A percentile compares a stretch with the other conserved stretches of the same genome.
Conservation (phyloP, 495 filamentous ascomycete species). For the Penicillium pulvis region DNA sequence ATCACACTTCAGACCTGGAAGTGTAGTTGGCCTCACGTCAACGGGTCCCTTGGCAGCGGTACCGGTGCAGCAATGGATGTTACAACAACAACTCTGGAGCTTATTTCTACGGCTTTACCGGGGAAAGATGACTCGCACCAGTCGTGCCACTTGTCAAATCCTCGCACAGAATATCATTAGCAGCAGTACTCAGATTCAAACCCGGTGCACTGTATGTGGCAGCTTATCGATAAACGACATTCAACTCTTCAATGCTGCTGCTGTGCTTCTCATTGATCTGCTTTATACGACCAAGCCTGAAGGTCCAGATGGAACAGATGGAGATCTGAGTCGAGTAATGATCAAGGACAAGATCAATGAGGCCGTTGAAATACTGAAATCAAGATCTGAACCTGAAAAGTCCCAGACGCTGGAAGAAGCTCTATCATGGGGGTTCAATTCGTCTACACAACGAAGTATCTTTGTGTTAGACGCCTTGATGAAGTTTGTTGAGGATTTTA, state of each 20-base stretch:
- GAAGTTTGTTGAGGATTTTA: conserved; percentile 19
- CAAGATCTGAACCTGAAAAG: conserved; percentile 1
- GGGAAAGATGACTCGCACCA: conserved; percentile 16
- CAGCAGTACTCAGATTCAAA: conserved; percentile 24
- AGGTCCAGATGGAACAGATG: conserved; percentile 5
- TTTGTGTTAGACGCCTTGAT: conserved; percentile 25
- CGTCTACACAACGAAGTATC: conserved; percentile 13
- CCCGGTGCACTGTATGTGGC: conserved; percentile 29
- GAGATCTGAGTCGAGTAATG: conserved; percentile 26
- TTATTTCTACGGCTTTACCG: conserved; percentile 32
- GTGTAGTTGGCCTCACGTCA: conserved; percentile 22
- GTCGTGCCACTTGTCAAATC: conserved; percentile 23
- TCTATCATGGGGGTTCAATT: no score
- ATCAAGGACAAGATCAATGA: conserved; percentile 28
- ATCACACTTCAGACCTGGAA: conserved; percentile 29
- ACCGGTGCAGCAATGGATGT: conserved; percentile 33
- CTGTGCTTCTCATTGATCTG: conserved; percentile 21
- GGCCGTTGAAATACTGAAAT: conserved; percentile 24
- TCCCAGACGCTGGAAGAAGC: neutral
- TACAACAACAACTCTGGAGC: conserved; percentile 38
- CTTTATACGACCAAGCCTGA: conserved; percentile 12
- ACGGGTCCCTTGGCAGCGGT: conserved; percentile 27
- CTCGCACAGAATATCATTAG: conserved; percentile 33
- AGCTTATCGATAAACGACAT: conserved; percentile 21
- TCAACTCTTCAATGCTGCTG: conserved; percentile 28